Evolutionary conservation across 768 basidiomycete genomes (phyloP), one percentile per base, ranked within the genome.

Genomic region (Pulveroboletus sp.): DNA sequence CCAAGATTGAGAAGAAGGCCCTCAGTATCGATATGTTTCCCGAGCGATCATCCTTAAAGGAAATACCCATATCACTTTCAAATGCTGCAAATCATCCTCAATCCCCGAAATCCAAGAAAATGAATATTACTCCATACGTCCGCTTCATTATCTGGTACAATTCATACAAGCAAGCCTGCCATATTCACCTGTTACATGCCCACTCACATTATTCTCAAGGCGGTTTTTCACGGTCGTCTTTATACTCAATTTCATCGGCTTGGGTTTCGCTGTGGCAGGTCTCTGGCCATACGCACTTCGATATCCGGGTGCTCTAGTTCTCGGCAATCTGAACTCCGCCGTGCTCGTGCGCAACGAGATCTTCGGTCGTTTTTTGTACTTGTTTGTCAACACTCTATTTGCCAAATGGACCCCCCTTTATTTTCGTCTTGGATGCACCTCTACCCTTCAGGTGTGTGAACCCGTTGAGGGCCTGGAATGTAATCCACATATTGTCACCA

Each of bases 361-460:
- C 2, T 91, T 91, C 55, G 86, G 87, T 8, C 83, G 89, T 17
- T 65, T 81, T 33, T 61, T 92, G 12, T 92, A 90, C 62, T 66
- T 82, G 40, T 58, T 83, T 18, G 76, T 86, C 54, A 91, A 88
- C 62, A 86, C 80, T 0, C 66, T 77, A 27, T 89, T 92, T 54
- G 85, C 86, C n/a, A 90, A 86, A 82, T 88, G 86, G 86, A 68
- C 86, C 1, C 86, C 86, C 18, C 71, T 89, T 27, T 80, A 76
- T 76, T 87, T 76, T 68, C 77, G 86, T 50, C 72, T 88, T 17
- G 82, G 78, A 26, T 86, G 83, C 69, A 88, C 86, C 0, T 86
- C 85, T 24, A 78, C 82, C 9, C 75, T 87, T 35, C 84, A 85
- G 75, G 82, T 80, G 55, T 35, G 64, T 48, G 6, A 9, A 31